A percentile compares a stretch with the other conserved stretches of the same genome.
Conservation (phyloP, 768 basidiomycete species). For the Phylloporus sp. region DNA sequence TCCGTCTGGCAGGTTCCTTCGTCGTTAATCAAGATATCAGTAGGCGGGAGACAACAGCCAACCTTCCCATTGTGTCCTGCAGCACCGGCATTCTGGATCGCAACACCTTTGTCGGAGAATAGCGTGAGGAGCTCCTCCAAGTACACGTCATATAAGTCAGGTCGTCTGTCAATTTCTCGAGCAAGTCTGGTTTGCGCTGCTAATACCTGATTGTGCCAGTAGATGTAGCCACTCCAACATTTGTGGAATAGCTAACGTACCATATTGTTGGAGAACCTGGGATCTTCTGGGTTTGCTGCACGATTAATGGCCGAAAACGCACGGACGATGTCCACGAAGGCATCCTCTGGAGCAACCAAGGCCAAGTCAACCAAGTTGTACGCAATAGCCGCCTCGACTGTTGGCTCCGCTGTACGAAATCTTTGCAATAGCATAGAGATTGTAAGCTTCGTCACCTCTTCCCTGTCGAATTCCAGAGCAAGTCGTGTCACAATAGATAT, state of each 20-base stretch:
- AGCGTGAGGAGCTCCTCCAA: conserved; percentile 79
- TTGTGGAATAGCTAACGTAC: conserved; percentile 34
- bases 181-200: conserved; percentile 90
- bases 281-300: conserved; percentile 84
- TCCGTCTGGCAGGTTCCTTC: conserved; percentile 46
- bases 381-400: conserved; percentile 87
- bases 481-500: conserved; percentile 87
- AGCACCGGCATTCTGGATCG: conserved; percentile 77
- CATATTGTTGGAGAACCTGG: conserved; percentile 86
- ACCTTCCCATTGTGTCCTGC: conserved; percentile 66
- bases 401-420: conserved; percentile 76
- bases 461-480: conserved; percentile 79
- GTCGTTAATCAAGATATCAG: conserved; percentile 4
- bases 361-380: conserved; percentile 90
- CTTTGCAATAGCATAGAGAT: conserved; percentile 92
- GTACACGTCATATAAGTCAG: conserved; percentile 76
- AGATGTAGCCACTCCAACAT: background rate
- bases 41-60: conserved; percentile 10
- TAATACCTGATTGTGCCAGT: conserved; percentile 50
- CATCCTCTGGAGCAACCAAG: conserved; percentile 64
- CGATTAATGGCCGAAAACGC: conserved; percentile 83
- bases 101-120: conserved; percentile 87
- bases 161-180: conserved; percentile 64
- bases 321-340: conserved; percentile 79
- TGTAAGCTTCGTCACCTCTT: conserved; percentile 86